Base-by-base conservation (phyloP, 306 rosid species). In the Cucurbita maxima region DNA sequence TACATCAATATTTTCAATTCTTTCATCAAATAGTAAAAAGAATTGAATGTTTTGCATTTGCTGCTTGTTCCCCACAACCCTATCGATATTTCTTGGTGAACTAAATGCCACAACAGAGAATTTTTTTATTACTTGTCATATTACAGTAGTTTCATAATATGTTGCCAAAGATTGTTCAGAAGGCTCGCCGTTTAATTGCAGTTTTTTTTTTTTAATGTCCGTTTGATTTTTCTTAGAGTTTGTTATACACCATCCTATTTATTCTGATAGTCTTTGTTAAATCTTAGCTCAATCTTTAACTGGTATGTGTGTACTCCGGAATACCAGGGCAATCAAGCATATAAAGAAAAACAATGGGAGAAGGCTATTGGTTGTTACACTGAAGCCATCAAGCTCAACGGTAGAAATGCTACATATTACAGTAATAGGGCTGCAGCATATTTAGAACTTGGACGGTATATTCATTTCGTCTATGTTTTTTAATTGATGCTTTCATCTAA, bases 401-500 rank as follows among this genome's bases (percentile, higher is more conserved):
- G 92, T 62, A 61, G 83, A 58, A 95, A 81, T 72, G 90, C 99
- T 69, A 95, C 97, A 9, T 95, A 91, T 86, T 89, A 89, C 80
- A 89, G 90, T 71, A 95, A 95, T 84, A 83, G 99, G 79, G 99
- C 99, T 73, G 91, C 90, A 61, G 99, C 96, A 47, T 87, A 85
- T 84, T 86, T 95, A 67, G 99, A 88, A 79, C 80, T 84, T 61
- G 89, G 90, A 74, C 88, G 96, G 97, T 95, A 89, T 62, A 10
- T 40, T 12, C 51, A 53, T 54, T 41, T 13, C 34, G 5, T 25
- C 34, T 45, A 1, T 5, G 11, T 37, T 8, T 30, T 11, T 5
- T 10, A n/a, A 8, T 9, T 47, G 2, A 25, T 13, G 14, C 25
- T 48, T 25, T n/a, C 14, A 8, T 47, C 45, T 56, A 34, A 37